Evolutionary conservation across 805 yeast species (phyloP).

Genomic region (Maudiozyma serrabonitensis): DNA sequence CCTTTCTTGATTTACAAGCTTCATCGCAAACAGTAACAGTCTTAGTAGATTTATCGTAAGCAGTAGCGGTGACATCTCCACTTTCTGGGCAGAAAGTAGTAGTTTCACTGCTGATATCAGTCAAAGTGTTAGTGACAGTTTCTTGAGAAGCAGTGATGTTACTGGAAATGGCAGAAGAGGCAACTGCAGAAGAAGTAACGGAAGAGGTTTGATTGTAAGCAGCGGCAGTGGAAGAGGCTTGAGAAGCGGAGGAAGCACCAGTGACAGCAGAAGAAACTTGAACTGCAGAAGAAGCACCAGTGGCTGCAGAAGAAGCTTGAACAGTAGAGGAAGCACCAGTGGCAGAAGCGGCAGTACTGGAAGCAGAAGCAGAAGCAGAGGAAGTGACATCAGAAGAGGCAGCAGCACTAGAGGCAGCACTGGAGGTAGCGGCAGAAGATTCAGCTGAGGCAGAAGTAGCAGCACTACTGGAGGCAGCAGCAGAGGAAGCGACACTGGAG

Average conservation of each 20-base stretch:
- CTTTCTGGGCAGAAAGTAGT: neutral
- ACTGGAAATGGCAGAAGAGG: neutral
- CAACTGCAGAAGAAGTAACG: neutral
- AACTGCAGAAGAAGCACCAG: neutral
- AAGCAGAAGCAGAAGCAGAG: neutral
- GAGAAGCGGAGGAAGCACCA: neutral
- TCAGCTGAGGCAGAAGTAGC: neutral
- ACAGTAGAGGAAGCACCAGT: neutral
- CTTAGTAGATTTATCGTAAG: slow-evolving; percentile 1
- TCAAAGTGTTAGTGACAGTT: neutral
- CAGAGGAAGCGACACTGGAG: no score
- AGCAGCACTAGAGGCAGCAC: neutral
- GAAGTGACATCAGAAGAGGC: neutral
- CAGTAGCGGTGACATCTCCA: neutral
- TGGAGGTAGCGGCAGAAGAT: neutral
- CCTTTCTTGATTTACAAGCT: neutral
- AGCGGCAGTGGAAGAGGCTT: neutral
- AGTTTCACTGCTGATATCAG: neutral
- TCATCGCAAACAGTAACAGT: neutral
- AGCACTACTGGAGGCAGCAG: neutral
- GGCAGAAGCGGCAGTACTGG: neutral
- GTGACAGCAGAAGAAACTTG: neutral
- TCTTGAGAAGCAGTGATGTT: neutral
- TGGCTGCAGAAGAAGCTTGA: neutral
- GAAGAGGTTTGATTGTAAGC: neutral